Conservation (phyloP, 176 grass and related monocot genomes). For the Hordeum marinum region DNA sequence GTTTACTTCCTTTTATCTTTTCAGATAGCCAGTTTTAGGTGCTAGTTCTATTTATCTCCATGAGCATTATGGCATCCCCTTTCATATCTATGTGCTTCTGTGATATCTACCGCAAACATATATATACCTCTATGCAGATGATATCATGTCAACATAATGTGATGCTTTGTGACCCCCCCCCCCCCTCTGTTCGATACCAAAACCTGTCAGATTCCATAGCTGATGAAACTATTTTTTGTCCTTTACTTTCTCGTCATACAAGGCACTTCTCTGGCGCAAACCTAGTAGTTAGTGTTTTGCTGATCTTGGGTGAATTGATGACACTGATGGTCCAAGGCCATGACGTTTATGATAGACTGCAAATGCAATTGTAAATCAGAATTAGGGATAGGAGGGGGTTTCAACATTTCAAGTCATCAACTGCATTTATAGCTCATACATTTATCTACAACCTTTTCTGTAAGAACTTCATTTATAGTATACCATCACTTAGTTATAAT, state of each 20-base stretch:
- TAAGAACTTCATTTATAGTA: constrained; percentile 8
- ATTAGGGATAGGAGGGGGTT: neutral
- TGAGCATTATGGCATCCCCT: too few relatives aligned
- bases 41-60: too few relatives aligned
- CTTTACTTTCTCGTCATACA: neutral
- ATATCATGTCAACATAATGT: too few relatives aligned
- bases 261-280: neutral
- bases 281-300: neutral
- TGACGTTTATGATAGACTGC: neutral
- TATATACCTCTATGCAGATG: too few relatives aligned
- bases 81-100: too few relatives aligned
- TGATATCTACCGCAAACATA: too few relatives aligned
- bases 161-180: too few relatives aligned
- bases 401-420: neutral
- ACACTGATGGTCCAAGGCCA: neutral
- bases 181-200: too few relatives aligned
- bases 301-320: neutral
- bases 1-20: too few relatives aligned
- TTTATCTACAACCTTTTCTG: neutral
- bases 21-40: too few relatives aligned
- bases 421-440: neutral
- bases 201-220: too few relatives aligned
- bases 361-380: neutral
- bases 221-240: too few relatives aligned
- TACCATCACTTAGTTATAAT: neutral